Conservation (phyloP, 768 basidiomycete species). For the Nevesoporus exiguus region DNA sequence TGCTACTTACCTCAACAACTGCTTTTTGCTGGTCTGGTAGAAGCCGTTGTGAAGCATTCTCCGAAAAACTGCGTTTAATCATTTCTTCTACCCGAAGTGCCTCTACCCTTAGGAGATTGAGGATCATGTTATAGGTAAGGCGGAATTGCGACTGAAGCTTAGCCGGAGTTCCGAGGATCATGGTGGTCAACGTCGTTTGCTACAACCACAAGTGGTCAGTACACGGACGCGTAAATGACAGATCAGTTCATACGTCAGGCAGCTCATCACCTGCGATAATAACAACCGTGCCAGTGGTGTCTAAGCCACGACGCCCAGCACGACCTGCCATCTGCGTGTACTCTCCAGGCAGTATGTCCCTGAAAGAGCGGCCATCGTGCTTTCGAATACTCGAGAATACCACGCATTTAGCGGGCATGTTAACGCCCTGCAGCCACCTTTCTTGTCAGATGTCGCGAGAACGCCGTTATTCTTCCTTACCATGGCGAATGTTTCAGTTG, state of each 20-base stretch:
- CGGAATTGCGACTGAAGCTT: slow-evolving; percentile 95
- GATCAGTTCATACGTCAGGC: slow-evolving; percentile 65
- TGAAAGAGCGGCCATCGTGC: slow-evolving; percentile 90
- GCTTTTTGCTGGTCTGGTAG: slow-evolving; percentile 91
- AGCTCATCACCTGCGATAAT: slow-evolving; percentile 80
- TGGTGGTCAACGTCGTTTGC: slow-evolving; percentile 72
- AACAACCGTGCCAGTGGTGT: slow-evolving; percentile 93
- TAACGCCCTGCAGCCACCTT: slow-evolving; percentile 71
- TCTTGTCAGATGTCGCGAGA: slow-evolving; percentile 10
- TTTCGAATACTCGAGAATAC: slow-evolving; percentile 95
- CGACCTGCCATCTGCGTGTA: slow-evolving; percentile 99
- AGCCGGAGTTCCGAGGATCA: slow-evolving; percentile 94
- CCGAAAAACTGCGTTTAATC: slow-evolving; percentile 99
- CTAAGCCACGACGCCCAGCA: slow-evolving; percentile 92
- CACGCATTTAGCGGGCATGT: slow-evolving; percentile 98
- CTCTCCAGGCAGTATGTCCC: slow-evolving; percentile 86
- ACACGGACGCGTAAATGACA: not conserved
- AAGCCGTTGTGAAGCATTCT: slow-evolving; percentile 90
- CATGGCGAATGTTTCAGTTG: slow-evolving; percentile 99
- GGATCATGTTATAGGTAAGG: slow-evolving; percentile 98
- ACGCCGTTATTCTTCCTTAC: slow-evolving; percentile 38
- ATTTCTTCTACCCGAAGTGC: slow-evolving; percentile 96
- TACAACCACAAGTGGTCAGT: slow-evolving; percentile 28
- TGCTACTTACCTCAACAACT: slow-evolving; percentile 65
- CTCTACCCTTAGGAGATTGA: slow-evolving; percentile 94